phyloP scores from a whole-genome alignment of 768 basidiomycete species.

The Pseudohyphozyma bogoriensis region DNA sequence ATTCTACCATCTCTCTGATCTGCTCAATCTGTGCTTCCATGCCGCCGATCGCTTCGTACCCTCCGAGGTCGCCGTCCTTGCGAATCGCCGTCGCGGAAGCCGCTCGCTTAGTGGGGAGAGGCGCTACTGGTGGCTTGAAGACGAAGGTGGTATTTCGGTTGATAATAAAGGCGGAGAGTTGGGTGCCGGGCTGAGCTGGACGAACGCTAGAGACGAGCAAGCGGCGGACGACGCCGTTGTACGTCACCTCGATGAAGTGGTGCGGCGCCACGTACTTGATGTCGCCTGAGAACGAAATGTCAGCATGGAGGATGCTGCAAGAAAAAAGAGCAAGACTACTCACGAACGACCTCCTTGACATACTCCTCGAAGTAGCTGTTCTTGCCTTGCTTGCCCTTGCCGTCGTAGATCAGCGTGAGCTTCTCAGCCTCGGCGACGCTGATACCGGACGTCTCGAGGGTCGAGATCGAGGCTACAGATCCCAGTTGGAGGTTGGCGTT shows the following conservation, averaged over 20 bases:
- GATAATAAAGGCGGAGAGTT: conserved; percentile 19
- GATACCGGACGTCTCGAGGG: conserved; percentile 19
- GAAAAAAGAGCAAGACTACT: neutral
- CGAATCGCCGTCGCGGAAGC: neutral
- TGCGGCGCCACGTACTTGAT: conserved; percentile 22
- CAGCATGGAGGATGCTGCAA: too few species aligned
- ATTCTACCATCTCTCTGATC: conserved; percentile 74
- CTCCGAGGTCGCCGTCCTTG: conserved; percentile 13
- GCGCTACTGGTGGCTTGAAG: conserved; percentile 10
- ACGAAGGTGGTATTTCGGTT: conserved; percentile 12
- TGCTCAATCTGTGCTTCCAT: conserved; percentile 74
- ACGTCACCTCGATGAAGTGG: conserved; percentile 26
- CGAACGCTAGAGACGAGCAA: conserved; percentile 14
- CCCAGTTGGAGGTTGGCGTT: conserved; percentile 13
- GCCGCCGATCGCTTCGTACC: conserved; percentile 54
- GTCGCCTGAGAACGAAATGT: conserved; percentile 12
- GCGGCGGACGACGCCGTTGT: conserved; percentile 20
- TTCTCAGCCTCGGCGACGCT: conserved; percentile 16
- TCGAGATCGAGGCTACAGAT: conserved; percentile 8
- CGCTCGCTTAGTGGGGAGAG: neutral
- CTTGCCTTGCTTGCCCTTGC: conserved; percentile 18
- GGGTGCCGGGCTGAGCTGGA: neutral
- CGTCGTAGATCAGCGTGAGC: conserved; percentile 21
- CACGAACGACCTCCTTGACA: conserved; percentile 23
- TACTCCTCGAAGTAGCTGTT: conserved; percentile 30